These are phyloP conservation scores for Ganoderma lingzhi DNA, from an alignment of 1,284 basidiomycete genomes.

Conservation along the genomic window DNA sequence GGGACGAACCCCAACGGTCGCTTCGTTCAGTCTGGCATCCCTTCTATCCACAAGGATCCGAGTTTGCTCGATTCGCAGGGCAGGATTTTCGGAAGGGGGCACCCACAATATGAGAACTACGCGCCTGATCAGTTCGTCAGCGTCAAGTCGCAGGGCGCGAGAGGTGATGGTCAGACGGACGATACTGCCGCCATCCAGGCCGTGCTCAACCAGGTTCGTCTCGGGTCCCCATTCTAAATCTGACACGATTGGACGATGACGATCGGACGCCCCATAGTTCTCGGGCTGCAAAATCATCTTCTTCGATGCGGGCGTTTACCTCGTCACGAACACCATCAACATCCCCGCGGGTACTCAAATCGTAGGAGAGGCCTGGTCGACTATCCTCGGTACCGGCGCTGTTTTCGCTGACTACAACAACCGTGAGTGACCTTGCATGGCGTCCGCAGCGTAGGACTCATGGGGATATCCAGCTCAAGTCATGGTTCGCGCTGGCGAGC, in stretches of 20 bases:
- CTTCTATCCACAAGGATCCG: conserved; percentile 58
- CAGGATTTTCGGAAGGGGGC: conserved; percentile 68
- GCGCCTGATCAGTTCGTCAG: conserved; percentile 71
- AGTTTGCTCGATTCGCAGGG: conserved; percentile 63
- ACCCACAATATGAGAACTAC: conserved; percentile 77
- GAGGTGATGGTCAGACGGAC: conserved; percentile 78
- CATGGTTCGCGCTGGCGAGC: conserved; percentile 64
- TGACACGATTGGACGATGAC: conserved; percentile 9
- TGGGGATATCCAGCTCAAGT: conserved; percentile 44
- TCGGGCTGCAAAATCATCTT: conserved; percentile 81
- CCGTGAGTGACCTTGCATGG: conserved; percentile 36
- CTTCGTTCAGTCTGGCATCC: conserved; percentile 61
- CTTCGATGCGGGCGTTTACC: conserved; percentile 78
- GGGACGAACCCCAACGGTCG: conserved; percentile 51
- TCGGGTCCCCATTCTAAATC: neutral
- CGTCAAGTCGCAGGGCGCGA: conserved; percentile 73
- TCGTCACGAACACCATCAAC: conserved; percentile 73
- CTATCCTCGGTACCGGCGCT: conserved; percentile 71
- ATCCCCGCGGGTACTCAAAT: conserved; percentile 78
- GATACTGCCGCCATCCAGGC: conserved; percentile 75
- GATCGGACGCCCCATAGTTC: conserved; percentile 49
- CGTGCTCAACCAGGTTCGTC: conserved; percentile 62
- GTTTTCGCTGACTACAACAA: conserved; percentile 62
- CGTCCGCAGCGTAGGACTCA: neutral
- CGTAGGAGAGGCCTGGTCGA: conserved; percentile 81